Evolutionary conservation across 2,329 filamentous ascomycete genomes (phyloP), one percentile per base, ranked within the genome.

Genomic region (Aspergillus fischeri): DNA sequence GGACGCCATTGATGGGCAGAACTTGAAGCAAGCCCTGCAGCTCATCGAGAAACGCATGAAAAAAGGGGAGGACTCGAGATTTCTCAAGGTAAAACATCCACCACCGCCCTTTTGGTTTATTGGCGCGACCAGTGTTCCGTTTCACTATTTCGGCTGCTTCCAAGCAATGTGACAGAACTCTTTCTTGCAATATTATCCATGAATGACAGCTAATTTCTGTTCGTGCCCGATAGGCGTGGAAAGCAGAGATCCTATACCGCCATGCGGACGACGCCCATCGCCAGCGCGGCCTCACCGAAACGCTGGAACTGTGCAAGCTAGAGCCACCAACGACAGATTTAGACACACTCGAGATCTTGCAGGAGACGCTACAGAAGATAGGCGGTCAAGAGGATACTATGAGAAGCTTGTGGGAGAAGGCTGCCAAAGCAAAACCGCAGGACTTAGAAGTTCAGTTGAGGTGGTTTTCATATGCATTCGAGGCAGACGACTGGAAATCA

Each of bases 41-140:
- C 66, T 80, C 21, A 78, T 78, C 53, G 77, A 80, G 57, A 81
- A 80, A 61, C 80, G 79, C 53, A 77, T 80, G 62, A 83, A 85
- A 71, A 86, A 86, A 64, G 77, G 77, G 35, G 77, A 80, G 61
- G 71, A 77, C 55, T 76, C 75, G 4, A 65, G 70, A 3, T 77
- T 77, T 57, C 57, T 78, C 32, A 73, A 67, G 63, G 76, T 75
- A 54, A 60, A 70, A 64, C 25, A 10, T 20, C 11, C 45, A 28
- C 11, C 8, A 24, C 21, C 11, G 21, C 20, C 27, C 9, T 25
- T 47, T 21, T 4, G 20, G 27, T 5, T 47, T 7, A 25, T 25
- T 20, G n/a, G 42, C 20, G 20, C 4, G 6, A 20, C 5, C 44
- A 47, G 21, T 25, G 20, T 27, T 44, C 41, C n/a, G 41, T 24